phyloP scores from a whole-genome alignment of 306 rosid species.

The Dryas octopetala region DNA sequence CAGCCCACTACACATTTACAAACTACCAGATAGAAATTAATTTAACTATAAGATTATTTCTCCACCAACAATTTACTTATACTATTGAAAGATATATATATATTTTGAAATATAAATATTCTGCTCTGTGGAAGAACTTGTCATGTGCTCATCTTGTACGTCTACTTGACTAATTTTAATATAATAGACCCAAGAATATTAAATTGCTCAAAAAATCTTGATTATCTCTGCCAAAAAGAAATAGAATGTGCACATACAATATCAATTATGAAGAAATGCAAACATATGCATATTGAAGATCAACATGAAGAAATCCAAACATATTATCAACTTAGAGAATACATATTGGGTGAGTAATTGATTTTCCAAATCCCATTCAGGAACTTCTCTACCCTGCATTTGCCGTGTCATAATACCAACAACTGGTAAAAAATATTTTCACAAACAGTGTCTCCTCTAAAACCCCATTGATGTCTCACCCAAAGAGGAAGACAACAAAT shows the following conservation, averaged over 20 bases:
- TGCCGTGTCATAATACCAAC: neutral
- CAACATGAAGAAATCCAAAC: neutral
- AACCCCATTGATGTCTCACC: neutral
- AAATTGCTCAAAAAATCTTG: neutral
- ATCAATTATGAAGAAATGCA: neutral
- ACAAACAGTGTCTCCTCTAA: neutral
- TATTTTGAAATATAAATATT: no score
- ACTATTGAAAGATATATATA: neutral
- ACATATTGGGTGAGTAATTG: neutral
- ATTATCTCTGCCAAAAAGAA: neutral
- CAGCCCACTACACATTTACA: neutral
- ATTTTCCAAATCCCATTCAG: neutral
- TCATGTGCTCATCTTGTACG: neutral
- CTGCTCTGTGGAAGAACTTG: neutral
- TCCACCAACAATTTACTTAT: neutral
- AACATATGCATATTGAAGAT: constrained; percentile 3
- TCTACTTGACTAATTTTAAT: neutral
- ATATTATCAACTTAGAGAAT: neutral
- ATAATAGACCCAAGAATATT: neutral
- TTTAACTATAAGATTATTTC: neutral
- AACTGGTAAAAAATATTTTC: neutral
- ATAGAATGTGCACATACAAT: neutral
- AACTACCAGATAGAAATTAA: neutral
- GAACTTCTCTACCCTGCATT: neutral
- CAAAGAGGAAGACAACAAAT: neutral